Percentiles rank a stretch among this genome's conserved stretches.
Evolutionary conservation across 805 yeast species (phyloP).

Genomic region (Metschnikowia gruessii): DNA sequence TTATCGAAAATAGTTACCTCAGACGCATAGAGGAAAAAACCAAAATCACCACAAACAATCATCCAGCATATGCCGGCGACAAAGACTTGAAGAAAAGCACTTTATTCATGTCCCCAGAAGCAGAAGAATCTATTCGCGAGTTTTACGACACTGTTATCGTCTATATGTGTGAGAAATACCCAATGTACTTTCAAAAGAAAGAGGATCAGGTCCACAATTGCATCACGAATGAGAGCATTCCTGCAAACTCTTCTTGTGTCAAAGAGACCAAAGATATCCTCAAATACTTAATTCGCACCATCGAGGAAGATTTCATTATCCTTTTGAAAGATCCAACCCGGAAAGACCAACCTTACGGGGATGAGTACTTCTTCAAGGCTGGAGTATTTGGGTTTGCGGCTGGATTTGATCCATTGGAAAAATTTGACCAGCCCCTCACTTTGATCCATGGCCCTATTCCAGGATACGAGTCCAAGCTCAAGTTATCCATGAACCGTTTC

Average conservation of each 20-base stretch:
- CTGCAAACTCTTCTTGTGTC: slow-evolving; percentile 12
- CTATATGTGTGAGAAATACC: slow-evolving; percentile 39
- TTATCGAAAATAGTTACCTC: slow-evolving; percentile 37
- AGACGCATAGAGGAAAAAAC: slow-evolving; percentile 26
- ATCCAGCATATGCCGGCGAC: slow-evolving; percentile 30
- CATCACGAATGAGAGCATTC: slow-evolving; percentile 28
- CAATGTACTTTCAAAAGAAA: slow-evolving; percentile 30
- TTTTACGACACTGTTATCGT: slow-evolving; percentile 31
- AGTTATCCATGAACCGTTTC: slow-evolving; percentile 41
- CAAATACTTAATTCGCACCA: slow-evolving; percentile 26
- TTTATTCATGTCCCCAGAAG: slow-evolving; percentile 33
- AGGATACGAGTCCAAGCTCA: slow-evolving; percentile 38
- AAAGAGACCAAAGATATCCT: slow-evolving; percentile 20
- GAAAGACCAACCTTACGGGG: slow-evolving; percentile 28
- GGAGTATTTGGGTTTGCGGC: slow-evolving; percentile 47
- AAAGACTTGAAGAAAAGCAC: slow-evolving; percentile 30
- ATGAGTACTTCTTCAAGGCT: slow-evolving; percentile 42
- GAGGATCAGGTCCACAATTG: slow-evolving; percentile 24
- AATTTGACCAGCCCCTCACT: slow-evolving; percentile 38
- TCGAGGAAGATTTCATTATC: slow-evolving; percentile 43
- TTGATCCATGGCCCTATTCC: slow-evolving; percentile 43
- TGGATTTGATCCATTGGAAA: slow-evolving; percentile 40
- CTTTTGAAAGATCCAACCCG: slow-evolving; percentile 34
- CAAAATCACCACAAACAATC: slow-evolving; percentile 30
- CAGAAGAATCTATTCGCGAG: slow-evolving; percentile 34